phyloP scores from a whole-genome alignment of 2,329 filamentous ascomycete species.

The Neonectria coccinea region DNA sequence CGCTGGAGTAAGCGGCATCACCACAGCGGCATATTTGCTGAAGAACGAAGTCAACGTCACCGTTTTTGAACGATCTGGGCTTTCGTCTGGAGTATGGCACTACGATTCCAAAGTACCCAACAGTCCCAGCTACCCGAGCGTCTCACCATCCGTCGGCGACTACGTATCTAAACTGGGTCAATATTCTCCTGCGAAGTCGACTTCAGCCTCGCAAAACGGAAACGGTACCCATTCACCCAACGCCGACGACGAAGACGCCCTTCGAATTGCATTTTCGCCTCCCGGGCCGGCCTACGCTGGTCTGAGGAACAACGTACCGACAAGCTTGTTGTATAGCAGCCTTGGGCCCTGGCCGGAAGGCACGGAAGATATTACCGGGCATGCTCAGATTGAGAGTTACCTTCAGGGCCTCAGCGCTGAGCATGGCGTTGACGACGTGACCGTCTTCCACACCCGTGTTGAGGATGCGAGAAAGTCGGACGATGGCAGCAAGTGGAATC shows the following conservation, averaged over 20 bases:
- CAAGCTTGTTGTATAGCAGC: slow-evolving; percentile 60
- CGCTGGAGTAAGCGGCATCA: slow-evolving; percentile 56
- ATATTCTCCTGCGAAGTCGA: not conserved
- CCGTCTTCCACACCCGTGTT: slow-evolving; percentile 70
- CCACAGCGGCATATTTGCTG: slow-evolving; percentile 52
- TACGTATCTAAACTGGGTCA: slow-evolving; percentile 35
- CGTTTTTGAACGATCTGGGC: slow-evolving; percentile 52
- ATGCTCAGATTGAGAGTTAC: slow-evolving; percentile 68
- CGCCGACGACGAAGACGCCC: not conserved
- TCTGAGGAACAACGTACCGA: slow-evolving; percentile 81
- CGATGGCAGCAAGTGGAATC: slow-evolving; percentile 58
- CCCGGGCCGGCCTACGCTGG: slow-evolving; percentile 65
- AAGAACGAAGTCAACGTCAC: slow-evolving; percentile 51
- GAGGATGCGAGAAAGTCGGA: slow-evolving; percentile 60
- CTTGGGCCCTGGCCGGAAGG: slow-evolving; percentile 66
- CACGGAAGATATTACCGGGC: slow-evolving; percentile 69
- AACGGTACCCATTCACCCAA: slow-evolving; percentile 11
- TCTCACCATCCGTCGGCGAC: slow-evolving; percentile 45
- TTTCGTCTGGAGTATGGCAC: slow-evolving; percentile 55
- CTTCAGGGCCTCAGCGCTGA: slow-evolving; percentile 67
- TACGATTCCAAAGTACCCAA: slow-evolving; percentile 48
- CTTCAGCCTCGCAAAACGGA: not conserved
- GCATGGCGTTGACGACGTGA: slow-evolving; percentile 62
- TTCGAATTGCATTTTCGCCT: slow-evolving; percentile 36
- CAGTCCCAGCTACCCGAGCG: slow-evolving; percentile 50